Base-by-base conservation (phyloP, 176 grass and related monocot genomes). In the Lolium perenne region DNA sequence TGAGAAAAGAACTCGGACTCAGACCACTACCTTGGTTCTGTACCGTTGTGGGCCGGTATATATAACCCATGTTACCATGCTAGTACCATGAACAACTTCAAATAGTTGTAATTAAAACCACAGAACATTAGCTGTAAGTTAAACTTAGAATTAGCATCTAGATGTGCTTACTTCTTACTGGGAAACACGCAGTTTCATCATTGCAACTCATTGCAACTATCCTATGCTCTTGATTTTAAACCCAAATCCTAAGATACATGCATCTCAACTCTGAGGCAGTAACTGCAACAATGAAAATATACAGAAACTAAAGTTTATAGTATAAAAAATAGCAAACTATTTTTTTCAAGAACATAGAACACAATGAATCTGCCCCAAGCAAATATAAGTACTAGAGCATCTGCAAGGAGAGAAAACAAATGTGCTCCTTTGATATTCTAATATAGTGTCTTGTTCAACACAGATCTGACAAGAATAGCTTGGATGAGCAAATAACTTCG, bases 401-500 rank as follows among this genome's bases (percentile, higher is more conserved):
- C 76, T 20, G 76, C 11, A 69, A 69, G 70, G 40, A 57, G 15
- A 67, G 74, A 46, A 26, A 66, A 56, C 41, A 81, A 81, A 71
- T 51, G 87, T 84, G 70, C 5, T 23, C 51, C 29, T 46, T 82
- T 80, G 45, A 45, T 82, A 70, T 77, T 87, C 43, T 84, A 56
- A 50, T 69, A 43, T 41, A 50, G 43, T 76, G 64, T 81, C 61
- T 81, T 82, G 71, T 62, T 80, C 43, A 77, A 76, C 41, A 87
- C 43, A 43, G 25, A 32, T 73, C 68, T 10, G 20, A 47, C 1
- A 71, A 84, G 85, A 85, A 88, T 88, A 85, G 88, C 85, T 91
- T 88, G 82, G 63, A 59, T 58, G 54, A 86, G 53, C 84, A 90
- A 89, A 86, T 70, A 86, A 41, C 79, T 63, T 55, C 81, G 64